These are phyloP conservation scores for Nevesoporus exiguus DNA, from an alignment of 768 basidiomycete species.

Conservation along the genomic window DNA sequence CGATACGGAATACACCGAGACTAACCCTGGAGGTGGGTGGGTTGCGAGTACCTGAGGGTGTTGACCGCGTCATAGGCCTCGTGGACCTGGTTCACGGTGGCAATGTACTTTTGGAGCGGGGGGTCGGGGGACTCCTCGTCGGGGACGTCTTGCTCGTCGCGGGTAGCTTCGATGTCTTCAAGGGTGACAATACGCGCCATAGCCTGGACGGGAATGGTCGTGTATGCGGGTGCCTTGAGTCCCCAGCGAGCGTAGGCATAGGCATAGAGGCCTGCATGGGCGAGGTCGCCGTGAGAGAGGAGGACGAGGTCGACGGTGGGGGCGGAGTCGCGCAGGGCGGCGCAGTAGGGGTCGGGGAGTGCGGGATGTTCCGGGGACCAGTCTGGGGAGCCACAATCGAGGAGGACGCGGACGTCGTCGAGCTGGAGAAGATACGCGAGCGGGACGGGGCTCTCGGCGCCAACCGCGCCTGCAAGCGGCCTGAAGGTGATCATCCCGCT, in stretches of 20 bases:
- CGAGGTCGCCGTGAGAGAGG: conserved; percentile 89
- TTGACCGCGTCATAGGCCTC: conserved; percentile 92
- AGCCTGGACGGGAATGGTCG: conserved; percentile 91
- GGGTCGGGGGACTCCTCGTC: conserved; percentile 24
- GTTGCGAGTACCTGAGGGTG: conserved; percentile 91
- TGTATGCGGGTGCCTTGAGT: conserved; percentile 87
- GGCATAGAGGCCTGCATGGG: conserved; percentile 88
- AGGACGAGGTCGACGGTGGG: conserved; percentile 87
- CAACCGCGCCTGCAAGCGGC: conserved; percentile 82
- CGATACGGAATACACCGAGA: conserved; percentile 6
- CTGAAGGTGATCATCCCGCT: conserved; percentile 94
- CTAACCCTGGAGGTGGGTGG: conserved; percentile 89
- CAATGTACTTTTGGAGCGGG: conserved; percentile 50
- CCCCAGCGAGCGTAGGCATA: conserved; percentile 88
- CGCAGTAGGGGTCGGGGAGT: conserved; percentile 50
- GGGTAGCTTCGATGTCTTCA: conserved; percentile 81
- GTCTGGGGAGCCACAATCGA: conserved; percentile 94
- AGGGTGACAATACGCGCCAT: conserved; percentile 90
- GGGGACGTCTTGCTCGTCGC: conserved; percentile 67
- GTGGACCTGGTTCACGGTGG: conserved; percentile 81
- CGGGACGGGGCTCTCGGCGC: conserved; percentile 58
- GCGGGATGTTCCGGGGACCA: conserved; percentile 59
- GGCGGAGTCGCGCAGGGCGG: conserved; percentile 44
- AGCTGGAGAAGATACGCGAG: conserved; percentile 87
- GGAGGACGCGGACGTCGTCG: conserved; percentile 88